Conservation (phyloP, 73 alveolate genomes). For the Tetrahymena elliotti region DNA sequence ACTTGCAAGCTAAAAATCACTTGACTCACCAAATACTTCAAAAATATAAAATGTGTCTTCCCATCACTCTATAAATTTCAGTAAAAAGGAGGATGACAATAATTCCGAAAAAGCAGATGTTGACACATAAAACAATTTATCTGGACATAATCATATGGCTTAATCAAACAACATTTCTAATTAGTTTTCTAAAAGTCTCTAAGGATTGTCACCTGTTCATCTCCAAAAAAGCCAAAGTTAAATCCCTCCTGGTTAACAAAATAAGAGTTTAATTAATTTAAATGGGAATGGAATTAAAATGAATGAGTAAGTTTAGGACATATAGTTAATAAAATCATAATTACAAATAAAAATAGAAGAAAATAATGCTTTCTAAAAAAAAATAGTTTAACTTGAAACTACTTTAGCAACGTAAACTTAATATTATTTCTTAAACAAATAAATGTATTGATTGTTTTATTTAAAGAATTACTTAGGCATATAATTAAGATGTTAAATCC, state of each 20-base stretch:
- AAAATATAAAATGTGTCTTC: not conserved
- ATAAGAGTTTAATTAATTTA: not conserved
- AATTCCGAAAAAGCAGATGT: not conserved
- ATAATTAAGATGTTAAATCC: not conserved
- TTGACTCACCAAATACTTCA: not conserved
- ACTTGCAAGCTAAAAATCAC: not conserved
- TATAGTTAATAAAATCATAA: not conserved
- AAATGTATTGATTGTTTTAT: not conserved
- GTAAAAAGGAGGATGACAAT: slow-evolving; percentile 2
- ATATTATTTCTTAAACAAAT: not conserved
- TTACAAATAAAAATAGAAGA: slow-evolving; percentile 3
- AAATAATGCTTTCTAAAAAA: not conserved
- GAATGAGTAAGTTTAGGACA: not conserved
- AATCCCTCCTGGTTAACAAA: not conserved
- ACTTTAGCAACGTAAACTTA: slow-evolving; percentile 13
- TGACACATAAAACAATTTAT: not conserved
- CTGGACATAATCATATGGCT: not conserved
- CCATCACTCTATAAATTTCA: not conserved
- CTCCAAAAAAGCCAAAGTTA: not conserved
- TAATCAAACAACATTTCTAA: not conserved
- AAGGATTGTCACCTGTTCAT: not conserved
- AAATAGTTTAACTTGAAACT: slow-evolving; percentile 10
- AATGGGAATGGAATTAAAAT: not conserved
- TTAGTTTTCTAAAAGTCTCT: not conserved
- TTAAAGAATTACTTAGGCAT: not conserved